Conservation (phyloP, 1,284 basidiomycete species). For the Wolfiporia cocos region DNA sequence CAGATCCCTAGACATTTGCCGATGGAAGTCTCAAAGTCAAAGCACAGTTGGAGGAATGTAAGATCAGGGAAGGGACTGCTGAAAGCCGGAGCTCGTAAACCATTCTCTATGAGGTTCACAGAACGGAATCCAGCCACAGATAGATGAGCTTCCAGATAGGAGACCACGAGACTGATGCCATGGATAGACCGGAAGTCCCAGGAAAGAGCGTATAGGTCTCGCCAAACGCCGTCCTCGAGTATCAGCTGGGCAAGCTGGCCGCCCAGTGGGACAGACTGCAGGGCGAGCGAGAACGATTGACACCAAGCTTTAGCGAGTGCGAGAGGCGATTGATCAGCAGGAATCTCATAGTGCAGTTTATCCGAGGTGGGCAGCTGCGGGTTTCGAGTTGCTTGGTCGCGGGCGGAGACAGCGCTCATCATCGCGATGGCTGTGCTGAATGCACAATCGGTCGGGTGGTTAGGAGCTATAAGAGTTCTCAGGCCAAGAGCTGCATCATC, state of each 20-base stretch:
- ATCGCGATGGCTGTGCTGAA: too few relatives aligned
- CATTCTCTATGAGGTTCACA: conserved; percentile 30
- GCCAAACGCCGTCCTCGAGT: conserved; percentile 40
- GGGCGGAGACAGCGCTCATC: too few relatives aligned
- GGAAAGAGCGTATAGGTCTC: conserved; percentile 50
- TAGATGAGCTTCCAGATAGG: conserved; percentile 39
- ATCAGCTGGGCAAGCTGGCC: conserved; percentile 19
- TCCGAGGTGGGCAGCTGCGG: not conserved
- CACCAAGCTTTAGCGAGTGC: not conserved
- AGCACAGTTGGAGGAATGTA: conserved; percentile 46
- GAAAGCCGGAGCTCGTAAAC: conserved; percentile 33
- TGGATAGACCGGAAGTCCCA: conserved; percentile 59
- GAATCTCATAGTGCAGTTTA: not conserved
- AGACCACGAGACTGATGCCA: conserved; percentile 31
- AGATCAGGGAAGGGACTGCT: conserved; percentile 33
- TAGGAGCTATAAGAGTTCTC: too few relatives aligned
- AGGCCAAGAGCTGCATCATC: too few relatives aligned
- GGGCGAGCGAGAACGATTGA: not conserved
- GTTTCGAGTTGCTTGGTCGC: too few relatives aligned
- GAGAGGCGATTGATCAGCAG: not conserved
- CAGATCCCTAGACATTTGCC: conserved; percentile 42
- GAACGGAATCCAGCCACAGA: conserved; percentile 28
- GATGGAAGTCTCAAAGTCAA: conserved; percentile 43
- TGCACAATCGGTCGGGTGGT: too few relatives aligned
- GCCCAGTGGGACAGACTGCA: not conserved